Conservation (phyloP, 805 yeast species). For the Myxozyma mucilagina region DNA sequence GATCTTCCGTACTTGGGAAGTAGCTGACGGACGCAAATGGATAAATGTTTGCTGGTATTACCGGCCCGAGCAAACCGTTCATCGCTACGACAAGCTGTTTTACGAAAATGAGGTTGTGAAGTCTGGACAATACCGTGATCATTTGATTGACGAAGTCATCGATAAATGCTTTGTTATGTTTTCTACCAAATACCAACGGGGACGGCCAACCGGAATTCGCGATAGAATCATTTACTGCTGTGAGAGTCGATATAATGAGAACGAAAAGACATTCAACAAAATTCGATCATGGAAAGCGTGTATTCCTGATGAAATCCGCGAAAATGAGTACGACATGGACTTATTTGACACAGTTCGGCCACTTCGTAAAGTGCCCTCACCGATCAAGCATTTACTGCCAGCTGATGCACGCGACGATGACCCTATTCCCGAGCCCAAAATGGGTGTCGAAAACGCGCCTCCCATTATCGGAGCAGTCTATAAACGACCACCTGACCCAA, state of each 20-base stretch:
- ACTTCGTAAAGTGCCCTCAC: constrained; percentile 75
- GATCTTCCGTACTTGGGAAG: constrained; percentile 87
- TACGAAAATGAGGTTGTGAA: constrained; percentile 94
- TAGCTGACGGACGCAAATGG: constrained; percentile 76
- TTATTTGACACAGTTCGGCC: constrained; percentile 77
- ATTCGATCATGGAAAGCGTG: constrained; percentile 99
- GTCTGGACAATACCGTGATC: constrained; percentile 96
- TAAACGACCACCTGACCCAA: constrained; percentile 67
- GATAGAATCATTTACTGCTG: constrained; percentile 77
- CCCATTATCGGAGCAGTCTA: constrained; percentile 94
- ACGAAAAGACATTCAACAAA: constrained; percentile 85
- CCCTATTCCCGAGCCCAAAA: constrained; percentile 78
- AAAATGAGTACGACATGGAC: constrained; percentile 51
- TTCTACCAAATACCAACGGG: constrained; percentile 91
- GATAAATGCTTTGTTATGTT: constrained; percentile 95
- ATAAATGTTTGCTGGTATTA: constrained; percentile 97
- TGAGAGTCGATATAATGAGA: constrained; percentile 91
- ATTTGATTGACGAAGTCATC: constrained; percentile 78
- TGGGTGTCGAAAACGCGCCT: constrained; percentile 83
- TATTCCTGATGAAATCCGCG: constrained; percentile 93
- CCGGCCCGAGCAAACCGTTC: constrained; percentile 97
- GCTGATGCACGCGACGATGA: constrained; percentile 70
- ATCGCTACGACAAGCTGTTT: constrained; percentile 82
- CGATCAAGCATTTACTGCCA: constrained; percentile 74
- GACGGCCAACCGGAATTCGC: constrained; percentile 80